Percentiles rank a stretch among this genome's conserved stretches.
These are phyloP conservation scores for Candida palmyrensis DNA, from an alignment of 805 yeast genomes.

Conservation along the genomic window DNA sequence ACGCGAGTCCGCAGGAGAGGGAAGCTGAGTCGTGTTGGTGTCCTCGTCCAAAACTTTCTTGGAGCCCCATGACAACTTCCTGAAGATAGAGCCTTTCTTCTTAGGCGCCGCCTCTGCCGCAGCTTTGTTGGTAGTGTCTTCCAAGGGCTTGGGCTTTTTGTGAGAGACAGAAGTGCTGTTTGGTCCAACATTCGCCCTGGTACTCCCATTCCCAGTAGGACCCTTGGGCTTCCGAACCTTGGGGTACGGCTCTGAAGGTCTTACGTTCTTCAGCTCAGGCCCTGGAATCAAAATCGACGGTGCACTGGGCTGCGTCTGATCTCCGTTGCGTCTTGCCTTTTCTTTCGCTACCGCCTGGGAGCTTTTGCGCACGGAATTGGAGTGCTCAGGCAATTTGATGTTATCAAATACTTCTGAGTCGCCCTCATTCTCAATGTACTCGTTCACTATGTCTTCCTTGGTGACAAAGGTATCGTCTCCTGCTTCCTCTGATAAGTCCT, in stretches of 20 bases:
- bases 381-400: slow-evolving; percentile 43
- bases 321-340: too few relatives aligned
- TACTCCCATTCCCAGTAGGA: slow-evolving; percentile 7
- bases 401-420: slow-evolving; percentile 38
- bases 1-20: slow-evolving; percentile 31
- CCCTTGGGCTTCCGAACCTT: slow-evolving; percentile 15
- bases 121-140: slow-evolving; percentile 28
- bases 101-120: neutral
- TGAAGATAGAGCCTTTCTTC: slow-evolving; percentile 24
- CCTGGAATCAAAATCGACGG: slow-evolving; percentile 33
- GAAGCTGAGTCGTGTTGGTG: slow-evolving; percentile 18
- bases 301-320: slow-evolving; percentile 24
- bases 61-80: slow-evolving; percentile 49
- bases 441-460: slow-evolving; percentile 9
- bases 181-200: too few relatives aligned
- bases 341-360: slow-evolving; percentile 1
- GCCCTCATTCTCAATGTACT: slow-evolving; percentile 17
- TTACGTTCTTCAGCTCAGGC: slow-evolving; percentile 2
- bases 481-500: slow-evolving; percentile 22
- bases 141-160: slow-evolving; percentile 26
- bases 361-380: slow-evolving; percentile 4
- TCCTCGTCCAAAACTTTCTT: slow-evolving; percentile 32
- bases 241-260: slow-evolving; percentile 13
- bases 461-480: slow-evolving; percentile 7
- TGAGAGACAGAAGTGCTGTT: too few relatives aligned